Conservation (phyloP, 208 protist species). For the Crithidia acanthocephali region DNA sequence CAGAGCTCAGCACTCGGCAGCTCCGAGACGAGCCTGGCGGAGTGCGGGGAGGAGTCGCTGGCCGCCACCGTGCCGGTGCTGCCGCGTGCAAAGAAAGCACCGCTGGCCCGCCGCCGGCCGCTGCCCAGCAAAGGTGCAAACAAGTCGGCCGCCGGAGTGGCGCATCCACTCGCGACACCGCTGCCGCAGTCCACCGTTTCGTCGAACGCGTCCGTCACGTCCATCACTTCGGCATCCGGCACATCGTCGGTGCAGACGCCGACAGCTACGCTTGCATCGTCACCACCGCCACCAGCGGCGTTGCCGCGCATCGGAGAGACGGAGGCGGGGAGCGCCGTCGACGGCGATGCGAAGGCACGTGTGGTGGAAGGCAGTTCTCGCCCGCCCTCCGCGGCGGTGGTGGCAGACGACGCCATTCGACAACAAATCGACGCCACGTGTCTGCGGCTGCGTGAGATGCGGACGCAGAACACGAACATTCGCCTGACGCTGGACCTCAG, state of each 20-base stretch:
- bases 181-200: neutral
- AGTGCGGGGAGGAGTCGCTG: conserved; percentile 30
- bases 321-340: too few species aligned
- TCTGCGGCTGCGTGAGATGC: conserved; percentile 41
- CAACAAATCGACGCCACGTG: conserved; percentile 48
- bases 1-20: conserved; percentile 8
- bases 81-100: conserved; percentile 12
- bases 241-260: neutral
- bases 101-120: neutral
- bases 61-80: conserved; percentile 41
- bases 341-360: neutral
- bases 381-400: neutral
- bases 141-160: too few species aligned
- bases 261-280: neutral
- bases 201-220: neutral
- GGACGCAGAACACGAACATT: conserved; percentile 40
- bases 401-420: conserved; percentile 30
- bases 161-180: neutral
- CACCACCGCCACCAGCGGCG: neutral
- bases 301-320: conserved; percentile 7
- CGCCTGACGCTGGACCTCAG: conserved; percentile 67
- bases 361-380: neutral
- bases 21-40: conserved; percentile 26
- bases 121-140: too few species aligned
- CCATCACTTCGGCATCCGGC: neutral